phyloP scores from a whole-genome alignment of 371 early-diverging fungal genomes.

The Mortierella sp. region DNA sequence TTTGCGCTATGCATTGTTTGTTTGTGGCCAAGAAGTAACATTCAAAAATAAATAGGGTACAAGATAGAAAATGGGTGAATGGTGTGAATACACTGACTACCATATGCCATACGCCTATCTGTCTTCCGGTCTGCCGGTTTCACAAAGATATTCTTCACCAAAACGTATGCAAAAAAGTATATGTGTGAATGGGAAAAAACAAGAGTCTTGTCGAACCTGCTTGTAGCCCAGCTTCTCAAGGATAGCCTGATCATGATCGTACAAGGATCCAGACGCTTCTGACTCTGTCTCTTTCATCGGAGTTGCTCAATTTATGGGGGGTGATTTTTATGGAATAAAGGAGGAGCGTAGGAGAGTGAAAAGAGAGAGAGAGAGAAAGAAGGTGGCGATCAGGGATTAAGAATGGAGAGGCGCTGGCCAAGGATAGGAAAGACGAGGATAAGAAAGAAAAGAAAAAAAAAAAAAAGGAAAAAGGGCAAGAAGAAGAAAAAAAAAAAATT shows the following conservation, averaged over 20 bases:
- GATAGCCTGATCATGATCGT: constrained; percentile 62
- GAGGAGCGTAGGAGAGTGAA: not conserved
- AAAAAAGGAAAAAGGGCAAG: not conserved
- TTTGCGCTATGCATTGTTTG: too few relatives aligned
- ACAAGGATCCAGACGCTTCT: constrained; percentile 44
- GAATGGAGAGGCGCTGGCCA: not conserved
- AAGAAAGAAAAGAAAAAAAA: not conserved
- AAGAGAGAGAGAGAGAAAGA: not conserved
- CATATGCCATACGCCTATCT: too few relatives aligned
- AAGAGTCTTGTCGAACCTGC: constrained; percentile 54
- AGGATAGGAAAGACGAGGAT: not conserved
- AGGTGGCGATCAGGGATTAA: not conserved
- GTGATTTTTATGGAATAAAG: constrained; percentile 10
- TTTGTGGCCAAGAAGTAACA: too few relatives aligned
- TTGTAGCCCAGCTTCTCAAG: constrained; percentile 71
- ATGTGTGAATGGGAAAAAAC: not conserved
- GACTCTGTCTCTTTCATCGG: constrained; percentile 40
- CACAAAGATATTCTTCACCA: too few relatives aligned
- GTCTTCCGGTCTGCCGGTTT: too few relatives aligned
- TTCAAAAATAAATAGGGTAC: too few relatives aligned
- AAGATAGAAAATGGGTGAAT: too few relatives aligned
- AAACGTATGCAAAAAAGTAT: too few relatives aligned
- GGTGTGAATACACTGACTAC: too few relatives aligned
- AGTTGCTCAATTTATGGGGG: not conserved
- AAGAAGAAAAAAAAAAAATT: constrained; percentile 9